Evolutionary conservation across 805 yeast species (phyloP).

Genomic region (Debaryomyces prosopidis): DNA sequence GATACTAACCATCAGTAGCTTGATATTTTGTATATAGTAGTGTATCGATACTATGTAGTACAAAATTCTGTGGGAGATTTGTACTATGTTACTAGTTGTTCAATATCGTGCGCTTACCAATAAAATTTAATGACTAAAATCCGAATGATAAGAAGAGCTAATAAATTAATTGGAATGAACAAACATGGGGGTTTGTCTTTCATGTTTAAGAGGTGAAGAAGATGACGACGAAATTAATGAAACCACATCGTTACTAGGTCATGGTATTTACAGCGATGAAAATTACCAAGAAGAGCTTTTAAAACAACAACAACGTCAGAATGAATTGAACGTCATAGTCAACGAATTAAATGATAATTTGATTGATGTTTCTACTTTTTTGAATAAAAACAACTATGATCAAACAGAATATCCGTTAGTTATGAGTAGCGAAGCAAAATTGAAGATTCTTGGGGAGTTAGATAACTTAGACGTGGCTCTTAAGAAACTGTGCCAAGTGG

Average conservation of each 20-base stretch:
- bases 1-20: no score
- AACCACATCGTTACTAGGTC: slow-evolving; percentile 35
- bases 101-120: background rate
- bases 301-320: slow-evolving; percentile 47
- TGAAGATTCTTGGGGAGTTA: slow-evolving; percentile 20
- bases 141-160: background rate
- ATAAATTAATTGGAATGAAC: background rate
- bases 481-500: slow-evolving; percentile 16
- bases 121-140: background rate
- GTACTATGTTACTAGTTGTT: no score
- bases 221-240: slow-evolving; percentile 42
- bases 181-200: slow-evolving; percentile 49
- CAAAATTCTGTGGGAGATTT: no score
- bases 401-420: slow-evolving; percentile 20
- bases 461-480: slow-evolving; percentile 15
- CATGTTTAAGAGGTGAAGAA: slow-evolving; percentile 41
- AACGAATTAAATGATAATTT: slow-evolving; percentile 40
- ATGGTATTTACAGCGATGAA: slow-evolving; percentile 29
- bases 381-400: slow-evolving; percentile 15
- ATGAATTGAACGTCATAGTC: slow-evolving; percentile 47
- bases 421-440: slow-evolving; percentile 23
- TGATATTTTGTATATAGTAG: no score
- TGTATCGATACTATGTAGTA: no score
- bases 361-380: slow-evolving; percentile 37
- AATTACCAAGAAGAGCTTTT: slow-evolving; percentile 35